These are phyloP conservation scores for Phytopythium ostracodes DNA, from an alignment of 352 stramenopile genomes.

Conservation along the genomic window DNA sequence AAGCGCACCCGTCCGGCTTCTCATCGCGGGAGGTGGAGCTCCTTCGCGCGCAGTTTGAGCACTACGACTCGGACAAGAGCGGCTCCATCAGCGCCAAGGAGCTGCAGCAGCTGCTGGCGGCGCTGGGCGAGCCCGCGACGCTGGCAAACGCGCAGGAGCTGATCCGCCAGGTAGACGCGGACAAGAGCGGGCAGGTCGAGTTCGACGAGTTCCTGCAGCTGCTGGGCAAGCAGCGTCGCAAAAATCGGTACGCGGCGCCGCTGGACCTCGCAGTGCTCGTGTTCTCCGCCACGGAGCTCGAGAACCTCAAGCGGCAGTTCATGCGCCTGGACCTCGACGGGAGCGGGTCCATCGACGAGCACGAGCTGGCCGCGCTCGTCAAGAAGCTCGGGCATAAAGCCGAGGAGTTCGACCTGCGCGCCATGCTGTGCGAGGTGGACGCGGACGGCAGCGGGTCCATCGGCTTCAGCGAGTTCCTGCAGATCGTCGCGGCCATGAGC, in stretches of 20 bases:
- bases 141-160: slow-evolving; percentile 53
- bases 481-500: slow-evolving; percentile 60
- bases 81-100: slow-evolving; percentile 59
- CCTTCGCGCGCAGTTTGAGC: slow-evolving; percentile 45
- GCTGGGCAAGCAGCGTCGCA: slow-evolving; percentile 46
- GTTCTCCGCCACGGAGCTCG: slow-evolving; percentile 61
- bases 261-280: slow-evolving; percentile 51
- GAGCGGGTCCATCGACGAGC: slow-evolving; percentile 64
- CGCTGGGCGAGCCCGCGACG: slow-evolving; percentile 55
- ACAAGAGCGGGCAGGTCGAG: slow-evolving; percentile 61
- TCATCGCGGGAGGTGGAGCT: slow-evolving; percentile 35
- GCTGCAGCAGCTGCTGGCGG: slow-evolving; percentile 50
- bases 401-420: slow-evolving; percentile 42
- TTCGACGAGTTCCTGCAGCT: slow-evolving; percentile 70
- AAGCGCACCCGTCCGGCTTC: slow-evolving; percentile 27
- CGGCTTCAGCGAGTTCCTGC: slow-evolving; percentile 69
- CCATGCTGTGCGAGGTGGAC: slow-evolving; percentile 66
- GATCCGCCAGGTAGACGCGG: slow-evolving; percentile 50
- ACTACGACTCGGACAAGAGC: slow-evolving; percentile 59
- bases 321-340: slow-evolving; percentile 60
- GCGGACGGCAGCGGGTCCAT: slow-evolving; percentile 60
- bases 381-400: slow-evolving; percentile 49
- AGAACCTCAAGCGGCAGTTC: slow-evolving; percentile 67
- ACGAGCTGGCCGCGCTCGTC: slow-evolving; percentile 55
- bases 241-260: slow-evolving; percentile 62